Percentiles rank a stretch among this genome's conserved stretches.
These are phyloP conservation scores for Cladosporium halotolerans DNA, from an alignment of 2,329 filamentous ascomycete genomes.

Conservation along the genomic window DNA sequence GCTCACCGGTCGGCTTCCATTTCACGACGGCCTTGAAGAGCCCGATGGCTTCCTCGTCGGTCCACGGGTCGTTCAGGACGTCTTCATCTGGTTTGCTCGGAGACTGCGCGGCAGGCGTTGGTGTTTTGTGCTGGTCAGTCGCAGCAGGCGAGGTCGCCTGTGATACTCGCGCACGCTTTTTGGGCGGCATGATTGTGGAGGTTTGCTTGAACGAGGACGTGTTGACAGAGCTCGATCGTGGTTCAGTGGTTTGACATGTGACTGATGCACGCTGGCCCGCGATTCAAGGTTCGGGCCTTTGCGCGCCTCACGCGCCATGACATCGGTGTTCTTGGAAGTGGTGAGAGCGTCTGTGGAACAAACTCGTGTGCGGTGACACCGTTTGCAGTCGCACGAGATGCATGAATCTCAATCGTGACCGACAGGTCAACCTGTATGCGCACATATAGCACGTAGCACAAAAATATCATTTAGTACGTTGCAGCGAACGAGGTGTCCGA, in stretches of 20 bases:
- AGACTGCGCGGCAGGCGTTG: slow-evolving; percentile 26
- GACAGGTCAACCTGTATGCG: too few species aligned
- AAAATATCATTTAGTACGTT: too few species aligned
- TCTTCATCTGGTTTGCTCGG: slow-evolving; percentile 41
- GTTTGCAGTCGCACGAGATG: too few species aligned
- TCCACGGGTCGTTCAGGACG: slow-evolving; percentile 70
- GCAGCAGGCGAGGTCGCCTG: slow-evolving; percentile 52
- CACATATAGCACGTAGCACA: too few species aligned
- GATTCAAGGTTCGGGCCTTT: slow-evolving; percentile 7
- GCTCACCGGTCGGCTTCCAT: slow-evolving; percentile 78
- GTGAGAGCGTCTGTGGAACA: not conserved
- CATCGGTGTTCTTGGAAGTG: not conserved
- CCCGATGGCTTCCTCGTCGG: slow-evolving; percentile 87
- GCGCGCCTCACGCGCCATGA: slow-evolving; percentile 1
- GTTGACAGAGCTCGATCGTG: not conserved
- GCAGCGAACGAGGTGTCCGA: too few species aligned
- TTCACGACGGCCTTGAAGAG: slow-evolving; percentile 87
- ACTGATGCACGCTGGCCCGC: not conserved
- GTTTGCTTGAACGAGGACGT: not conserved
- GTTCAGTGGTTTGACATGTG: slow-evolving; percentile 6
- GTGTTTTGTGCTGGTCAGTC: slow-evolving; percentile 35
- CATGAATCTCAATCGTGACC: too few species aligned
- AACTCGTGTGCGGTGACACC: too few species aligned
- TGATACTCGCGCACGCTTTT: slow-evolving; percentile 57
- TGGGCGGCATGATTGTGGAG: slow-evolving; percentile 55